These are phyloP conservation scores for Diutina sp. DNA, from an alignment of 1,139 yeast species.

Conservation along the genomic window DNA sequence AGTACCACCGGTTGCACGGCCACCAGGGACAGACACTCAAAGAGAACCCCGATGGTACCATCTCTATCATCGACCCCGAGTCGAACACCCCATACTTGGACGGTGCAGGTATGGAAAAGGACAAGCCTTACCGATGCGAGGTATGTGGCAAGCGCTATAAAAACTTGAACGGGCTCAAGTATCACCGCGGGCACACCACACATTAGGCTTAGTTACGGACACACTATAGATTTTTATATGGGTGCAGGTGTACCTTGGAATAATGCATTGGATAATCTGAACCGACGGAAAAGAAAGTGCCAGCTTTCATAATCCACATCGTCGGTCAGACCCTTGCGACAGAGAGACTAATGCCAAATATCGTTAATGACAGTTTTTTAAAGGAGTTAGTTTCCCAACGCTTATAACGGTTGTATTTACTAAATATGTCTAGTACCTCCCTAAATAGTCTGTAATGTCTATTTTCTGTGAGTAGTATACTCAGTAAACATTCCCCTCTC, in stretches of 20 bases:
- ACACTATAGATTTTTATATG: neutral
- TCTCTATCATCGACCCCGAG: conserved; percentile 86
- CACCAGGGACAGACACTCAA: conserved; percentile 91
- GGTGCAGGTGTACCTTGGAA: neutral
- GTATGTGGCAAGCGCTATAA: conserved; percentile 96
- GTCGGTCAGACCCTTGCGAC: no score
- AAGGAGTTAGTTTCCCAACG: no score
- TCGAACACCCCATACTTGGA: conserved; percentile 85
- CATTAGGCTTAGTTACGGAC: conserved; percentile 29
- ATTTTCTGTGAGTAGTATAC: neutral
- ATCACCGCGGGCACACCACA: conserved; percentile 95
- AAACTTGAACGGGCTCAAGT: conserved; percentile 89
- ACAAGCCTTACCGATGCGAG: conserved; percentile 96
- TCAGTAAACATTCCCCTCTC: neutral
- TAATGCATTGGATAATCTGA: neutral
- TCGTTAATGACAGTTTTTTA: no score
- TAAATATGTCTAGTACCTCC: neutral
- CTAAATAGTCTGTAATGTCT: neutral
- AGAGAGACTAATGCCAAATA: no score
- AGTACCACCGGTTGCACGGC: conserved; percentile 92
- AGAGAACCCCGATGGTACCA: conserved; percentile 88
- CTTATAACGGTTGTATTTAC: no score
- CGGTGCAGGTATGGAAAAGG: conserved; percentile 89
- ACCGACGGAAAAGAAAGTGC: no score
- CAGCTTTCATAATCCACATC: no score